A percentile compares a stretch with the other conserved stretches of the same genome.
These are phyloP conservation scores for Carallia pectinifolia DNA, from an alignment of 345 rosid species.

Conservation along the genomic window DNA sequence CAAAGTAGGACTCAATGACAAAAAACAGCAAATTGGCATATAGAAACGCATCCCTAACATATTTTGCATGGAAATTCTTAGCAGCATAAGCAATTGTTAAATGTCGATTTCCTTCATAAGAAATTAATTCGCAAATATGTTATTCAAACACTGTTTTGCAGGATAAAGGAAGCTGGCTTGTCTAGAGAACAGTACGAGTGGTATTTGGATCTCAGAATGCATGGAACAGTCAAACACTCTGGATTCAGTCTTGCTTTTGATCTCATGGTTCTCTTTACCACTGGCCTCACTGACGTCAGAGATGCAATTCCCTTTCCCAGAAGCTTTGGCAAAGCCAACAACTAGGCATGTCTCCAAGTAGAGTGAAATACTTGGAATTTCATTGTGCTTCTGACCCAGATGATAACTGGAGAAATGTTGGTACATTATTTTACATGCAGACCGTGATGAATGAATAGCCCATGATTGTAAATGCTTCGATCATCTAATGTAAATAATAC, in stretches of 20 bases:
- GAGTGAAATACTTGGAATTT: background rate
- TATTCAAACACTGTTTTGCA: conserved; percentile 12
- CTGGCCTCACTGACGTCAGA: conserved; percentile 72
- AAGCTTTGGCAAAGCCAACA: conserved; percentile 50
- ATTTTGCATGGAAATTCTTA: too few species aligned
- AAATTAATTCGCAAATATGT: too few species aligned
- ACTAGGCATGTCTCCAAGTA: conserved; percentile 19
- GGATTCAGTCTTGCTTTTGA: conserved; percentile 75
- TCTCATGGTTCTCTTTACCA: conserved; percentile 61
- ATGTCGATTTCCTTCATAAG: too few species aligned
- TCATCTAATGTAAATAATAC: conserved; percentile 13
- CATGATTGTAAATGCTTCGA: conserved; percentile 10
- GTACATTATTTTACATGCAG: background rate
- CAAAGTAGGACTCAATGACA: too few species aligned
- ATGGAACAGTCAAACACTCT: conserved; percentile 74
- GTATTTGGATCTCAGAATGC: conserved; percentile 76
- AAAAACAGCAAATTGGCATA: too few species aligned
- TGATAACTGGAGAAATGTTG: background rate
- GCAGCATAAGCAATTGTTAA: too few species aligned
- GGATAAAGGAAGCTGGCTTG: conserved; percentile 56
- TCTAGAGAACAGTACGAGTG: conserved; percentile 63
- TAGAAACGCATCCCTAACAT: too few species aligned
- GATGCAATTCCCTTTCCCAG: conserved; percentile 82
- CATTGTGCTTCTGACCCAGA: background rate
- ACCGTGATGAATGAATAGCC: background rate